Base-by-base conservation (phyloP, 768 basidiomycete genomes). In the Lyophyllum atratum region DNA sequence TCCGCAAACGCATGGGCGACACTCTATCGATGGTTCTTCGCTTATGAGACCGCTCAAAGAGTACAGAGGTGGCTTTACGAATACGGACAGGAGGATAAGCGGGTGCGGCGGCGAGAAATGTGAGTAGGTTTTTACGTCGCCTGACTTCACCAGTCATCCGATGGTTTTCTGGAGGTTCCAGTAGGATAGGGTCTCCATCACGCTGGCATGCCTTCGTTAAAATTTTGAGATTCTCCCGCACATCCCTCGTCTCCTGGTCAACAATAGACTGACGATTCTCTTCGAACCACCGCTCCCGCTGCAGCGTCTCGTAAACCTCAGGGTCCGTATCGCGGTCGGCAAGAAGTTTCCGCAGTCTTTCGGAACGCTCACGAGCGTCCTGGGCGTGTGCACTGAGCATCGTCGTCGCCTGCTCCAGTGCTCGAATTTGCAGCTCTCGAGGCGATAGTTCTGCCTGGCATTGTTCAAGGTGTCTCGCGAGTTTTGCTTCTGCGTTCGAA, bases 201-300 rank as follows among this genome's bases (percentile, higher is more conserved):
- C 49, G 50, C 19, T 51, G 19, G 25, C 59, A 66, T 31, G 58
- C 44, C 28, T 63, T 48, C 33, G 54, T 57, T 52, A 78, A 58
- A 42, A 60, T 66, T 40, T 63, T 59, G 31, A 81, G 63, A 34
- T 76, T 74, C 57, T 72, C 69, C 54, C 68, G 68, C 54, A 80
- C 55, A 24, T 53, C 58, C 59, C 74, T 70, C 26, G 72, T 66
- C 54, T 82, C 72, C 48, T 73, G 62, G 53, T 74, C 69, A 19
- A 73, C 71, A 21, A 68, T 72, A 28, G 59, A 52, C 52, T 75
- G 74, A 54, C 76, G 70, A 58, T 74, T 75, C 60, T 85, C 83
- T 57, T 80, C 78, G 68, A 77, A 70, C 82, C 82, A 84, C 28
- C 80, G 75, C 48, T 82, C 74, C 1, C 73, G 74, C 56, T 81